A percentile compares a stretch with the other conserved stretches of the same genome.
Evolutionary conservation across 192 early-diverging fungal species (phyloP).

Genomic region (Powellomyces hirtus): DNA sequence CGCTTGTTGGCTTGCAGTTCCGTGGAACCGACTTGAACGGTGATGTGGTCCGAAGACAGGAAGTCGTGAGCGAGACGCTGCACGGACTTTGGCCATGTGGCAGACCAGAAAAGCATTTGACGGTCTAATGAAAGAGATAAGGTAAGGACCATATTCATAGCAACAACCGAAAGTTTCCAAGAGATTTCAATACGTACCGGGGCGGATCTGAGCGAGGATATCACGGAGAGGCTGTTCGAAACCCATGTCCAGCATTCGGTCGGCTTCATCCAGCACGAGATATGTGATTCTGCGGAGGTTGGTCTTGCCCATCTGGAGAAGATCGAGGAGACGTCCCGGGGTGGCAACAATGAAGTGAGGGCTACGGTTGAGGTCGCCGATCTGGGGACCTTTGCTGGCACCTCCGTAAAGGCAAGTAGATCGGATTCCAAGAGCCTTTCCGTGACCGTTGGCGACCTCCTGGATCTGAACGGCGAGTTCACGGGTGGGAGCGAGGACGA

Average conservation of each 20-base stretch:
- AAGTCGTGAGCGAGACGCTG: slow-evolving; percentile 85
- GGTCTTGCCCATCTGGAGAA: slow-evolving; percentile 77
- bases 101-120: slow-evolving; percentile 94
- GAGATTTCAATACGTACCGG: slow-evolving; percentile 48
- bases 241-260: slow-evolving; percentile 94
- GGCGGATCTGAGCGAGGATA: slow-evolving; percentile 71
- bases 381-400: slow-evolving; percentile 73
- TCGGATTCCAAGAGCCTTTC: slow-evolving; percentile 62
- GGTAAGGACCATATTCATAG: background rate
- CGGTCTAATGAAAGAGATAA: slow-evolving; percentile 54
- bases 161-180: background rate
- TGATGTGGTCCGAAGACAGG: slow-evolving; percentile 69
- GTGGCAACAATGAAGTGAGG: slow-evolving; percentile 86
- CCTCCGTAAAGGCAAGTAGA: slow-evolving; percentile 83
- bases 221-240: slow-evolving; percentile 86
- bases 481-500: slow-evolving; percentile 76
- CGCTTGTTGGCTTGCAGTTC: slow-evolving; percentile 83
- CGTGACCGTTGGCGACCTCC: slow-evolving; percentile 55
- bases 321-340: slow-evolving; percentile 90
- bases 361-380: slow-evolving; percentile 45
- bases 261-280: slow-evolving; percentile 94
- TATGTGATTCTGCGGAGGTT: slow-evolving; percentile 88
- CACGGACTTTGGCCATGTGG: slow-evolving; percentile 92
- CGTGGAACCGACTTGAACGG: slow-evolving; percentile 83
- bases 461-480: slow-evolving; percentile 73